Base-by-base conservation (phyloP, 2,329 filamentous ascomycete genomes). In the Fusarium falciforme region DNA sequence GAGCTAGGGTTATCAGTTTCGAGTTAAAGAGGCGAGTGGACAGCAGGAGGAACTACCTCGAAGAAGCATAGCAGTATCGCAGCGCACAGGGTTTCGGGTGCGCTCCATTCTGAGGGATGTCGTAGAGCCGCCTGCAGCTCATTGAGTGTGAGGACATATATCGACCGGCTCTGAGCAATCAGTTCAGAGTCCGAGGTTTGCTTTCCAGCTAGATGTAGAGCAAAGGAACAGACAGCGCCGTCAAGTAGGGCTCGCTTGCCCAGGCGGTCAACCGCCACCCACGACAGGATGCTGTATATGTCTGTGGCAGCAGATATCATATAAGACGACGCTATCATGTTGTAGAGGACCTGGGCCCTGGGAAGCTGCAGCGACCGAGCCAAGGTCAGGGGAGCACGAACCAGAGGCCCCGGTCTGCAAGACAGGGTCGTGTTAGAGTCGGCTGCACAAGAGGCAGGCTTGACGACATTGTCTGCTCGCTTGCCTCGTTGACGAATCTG, bases 71-170 rank as follows among this genome's bases (percentile, higher is more conserved):
- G 73, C 42, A 85, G 71, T 73, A 85, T 84, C 52, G 83, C 80
- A 3, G 86, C 77, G 61, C 82, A 84, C 29, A 85, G 74, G n/a
- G 84, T 85, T 74, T 85, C 84, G 2, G 82, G 77, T 16, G 81
- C 76, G 67, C 77, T 82, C 84, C 84, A 85, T 67, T 82, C 80
- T 17, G 71, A 72, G 2, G 80, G 77, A 69, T 85, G 84, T 63
- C 79, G 76, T 49, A 85, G 73, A 9, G 82, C 79, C 25, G 61
- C 64, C 65, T 85, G 84, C 54, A 85, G 76, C 29, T 78, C 78
- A 11, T 58, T 70, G 42, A 85, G 76, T 31, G 83, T 80, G 69
- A 79, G 77, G 16, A 81, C 83, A 65, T 85, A 85, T n/a, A 84
- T 72, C 17, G 77, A 76, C 20, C 83, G 79, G 64, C 83, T 84